Percentiles rank a stretch among this genome's conserved stretches.
phyloP scores from a whole-genome alignment of 2,329 filamentous ascomycete genomes.

The Ophiocordyceps polyrhachis-furcata region DNA sequence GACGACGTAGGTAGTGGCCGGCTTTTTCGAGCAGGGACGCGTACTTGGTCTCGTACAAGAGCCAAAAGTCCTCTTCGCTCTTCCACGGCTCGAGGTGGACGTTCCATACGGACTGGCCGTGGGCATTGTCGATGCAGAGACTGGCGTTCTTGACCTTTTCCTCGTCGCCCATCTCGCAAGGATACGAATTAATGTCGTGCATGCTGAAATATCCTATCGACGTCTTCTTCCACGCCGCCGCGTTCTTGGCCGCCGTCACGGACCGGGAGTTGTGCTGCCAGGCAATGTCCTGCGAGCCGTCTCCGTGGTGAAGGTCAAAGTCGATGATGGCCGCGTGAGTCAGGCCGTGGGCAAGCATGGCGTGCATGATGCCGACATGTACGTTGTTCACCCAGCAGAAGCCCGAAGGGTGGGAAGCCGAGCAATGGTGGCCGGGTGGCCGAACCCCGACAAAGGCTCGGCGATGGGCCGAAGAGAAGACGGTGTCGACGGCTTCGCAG shows the following conservation, averaged over 20 bases:
- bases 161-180: conserved; percentile 82
- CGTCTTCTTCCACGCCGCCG: conserved; percentile 59
- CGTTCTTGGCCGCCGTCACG: conserved; percentile 43
- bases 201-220: conserved; percentile 91
- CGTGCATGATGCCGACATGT: conserved; percentile 89
- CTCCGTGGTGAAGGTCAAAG: conserved; percentile 81
- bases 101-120: conserved; percentile 91
- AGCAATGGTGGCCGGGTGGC: conserved; percentile 91
- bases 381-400: conserved; percentile 99
- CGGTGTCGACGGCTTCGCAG: conserved; percentile 75
- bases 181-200: conserved; percentile 97
- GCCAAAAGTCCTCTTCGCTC: conserved; percentile 71
- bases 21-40: conserved; percentile 61
- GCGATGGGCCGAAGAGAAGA: conserved; percentile 49
- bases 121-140: conserved; percentile 82
- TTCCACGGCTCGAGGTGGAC: conserved; percentile 84
- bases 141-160: conserved; percentile 90
- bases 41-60: conserved; percentile 67
- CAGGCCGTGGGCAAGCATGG: conserved; percentile 61
- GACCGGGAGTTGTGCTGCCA: conserved; percentile 76
- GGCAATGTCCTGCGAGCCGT: conserved; percentile 86
- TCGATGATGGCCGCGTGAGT: conserved; percentile 91
- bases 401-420: conserved; percentile 70
- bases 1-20: conserved; percentile 52
- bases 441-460: conserved; percentile 84